Conservation (phyloP, 306 rosid genomes). For the Medicago arabica region DNA sequence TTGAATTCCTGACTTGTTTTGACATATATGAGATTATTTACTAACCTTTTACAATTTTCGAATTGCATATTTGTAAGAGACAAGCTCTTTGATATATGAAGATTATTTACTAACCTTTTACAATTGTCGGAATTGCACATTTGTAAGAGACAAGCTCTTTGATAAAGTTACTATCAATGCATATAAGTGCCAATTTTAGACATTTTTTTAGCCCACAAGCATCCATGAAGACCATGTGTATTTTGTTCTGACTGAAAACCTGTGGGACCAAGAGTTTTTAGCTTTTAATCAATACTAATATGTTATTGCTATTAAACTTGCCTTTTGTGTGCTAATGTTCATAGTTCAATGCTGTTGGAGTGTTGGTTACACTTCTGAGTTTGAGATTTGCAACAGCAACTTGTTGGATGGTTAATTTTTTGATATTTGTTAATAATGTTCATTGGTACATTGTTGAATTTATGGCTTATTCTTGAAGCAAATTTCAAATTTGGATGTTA, state of each 20-base stretch:
- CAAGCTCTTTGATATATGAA: neutral
- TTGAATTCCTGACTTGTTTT: constrained; percentile 30
- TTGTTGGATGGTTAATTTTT: neutral
- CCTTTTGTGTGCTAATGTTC: neutral
- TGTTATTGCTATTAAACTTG: neutral
- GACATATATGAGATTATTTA: neutral
- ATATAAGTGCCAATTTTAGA: neutral
- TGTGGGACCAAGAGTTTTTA: neutral
- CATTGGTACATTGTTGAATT: constrained; percentile 3
- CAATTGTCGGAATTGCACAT: no score
- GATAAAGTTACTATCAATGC: neutral
- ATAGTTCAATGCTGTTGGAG: neutral
- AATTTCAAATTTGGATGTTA: neutral
- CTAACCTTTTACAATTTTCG: constrained; percentile 24
- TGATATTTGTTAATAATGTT: constrained; percentile 1
- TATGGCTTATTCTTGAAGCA: neutral
- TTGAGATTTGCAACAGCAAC: neutral
- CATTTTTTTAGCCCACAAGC: constrained; percentile 17
- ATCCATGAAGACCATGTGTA: constrained; percentile 1
- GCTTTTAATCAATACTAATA: neutral
- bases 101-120: no score
- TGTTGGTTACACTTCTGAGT: neutral
- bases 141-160: neutral
- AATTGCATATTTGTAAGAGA: no score
- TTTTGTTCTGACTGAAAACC: constrained; percentile 20